Evolutionary conservation across 352 stramenopile genomes (phyloP), one percentile per base, ranked within the genome.

Genomic region (Paralagenidium karlingii): DNA sequence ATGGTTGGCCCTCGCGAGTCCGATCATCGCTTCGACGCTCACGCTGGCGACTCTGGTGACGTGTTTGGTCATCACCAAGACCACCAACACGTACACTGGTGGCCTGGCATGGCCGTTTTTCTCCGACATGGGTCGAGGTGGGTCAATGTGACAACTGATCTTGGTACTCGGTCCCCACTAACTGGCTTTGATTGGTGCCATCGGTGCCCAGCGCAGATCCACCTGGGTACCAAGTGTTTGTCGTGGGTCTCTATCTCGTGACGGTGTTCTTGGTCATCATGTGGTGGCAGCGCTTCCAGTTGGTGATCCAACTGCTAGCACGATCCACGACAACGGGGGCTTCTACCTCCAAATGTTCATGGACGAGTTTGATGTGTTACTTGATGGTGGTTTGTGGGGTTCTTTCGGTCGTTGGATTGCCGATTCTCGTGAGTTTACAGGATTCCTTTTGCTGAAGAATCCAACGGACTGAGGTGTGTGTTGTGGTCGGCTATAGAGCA

Each of bases 191-290:
- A 19, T 51, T n/a, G n/a, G n/a, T n/a, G n/a, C n/a, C n/a, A n/a
- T n/a, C n/a, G n/a, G n/a, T n/a, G n/a, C n/a, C n/a, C n/a, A n/a
- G n/a, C n/a, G 5, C 18, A 70, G 61, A 73, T 34, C 42, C 47
- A 22, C 66, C 66, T 15, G 62, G 62, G 3, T 76, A 70, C 54
- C 81, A 83, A 32, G 50, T 83, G 11, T 81, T 83, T 45, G 51
- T 40, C 25, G 53, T 56, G 19, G 69, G 69, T 3, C 60, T 83
- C 40, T 63, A 63, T 24, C 21, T 73, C 20, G 58, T 47, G 15
- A 60, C 64, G 2, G 15, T 75, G 28, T 31, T 68, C 37, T 53
- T 81, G 11, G 50, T 64, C 13, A 41, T 53, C 45, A 79, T 63
- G 11, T 81, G 55, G 48, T 54, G 41, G 12, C 68, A 59, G 54